A percentile compares a stretch with the other conserved stretches of the same genome.
Conservation (phyloP, 177 flowering plant genomes). For the Vitis hybrid region DNA sequence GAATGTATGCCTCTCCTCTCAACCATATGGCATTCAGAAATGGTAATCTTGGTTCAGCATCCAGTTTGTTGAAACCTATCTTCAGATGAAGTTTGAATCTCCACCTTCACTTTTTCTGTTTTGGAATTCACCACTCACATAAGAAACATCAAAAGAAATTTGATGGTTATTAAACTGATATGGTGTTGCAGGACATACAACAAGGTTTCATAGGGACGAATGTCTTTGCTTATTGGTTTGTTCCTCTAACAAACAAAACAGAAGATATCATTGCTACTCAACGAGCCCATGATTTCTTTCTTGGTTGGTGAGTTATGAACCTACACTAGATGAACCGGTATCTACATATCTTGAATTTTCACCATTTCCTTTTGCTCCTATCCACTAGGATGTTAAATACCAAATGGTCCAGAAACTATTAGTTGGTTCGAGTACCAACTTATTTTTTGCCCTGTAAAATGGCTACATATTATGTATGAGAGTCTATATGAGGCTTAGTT, state of each 20-base stretch:
- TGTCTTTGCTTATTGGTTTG: constrained; percentile 24
- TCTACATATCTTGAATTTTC: too few species aligned
- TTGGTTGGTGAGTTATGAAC: constrained; percentile 51
- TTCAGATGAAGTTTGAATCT: constrained; percentile 43
- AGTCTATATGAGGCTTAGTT: background rate
- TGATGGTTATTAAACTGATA: background rate
- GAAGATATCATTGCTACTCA: constrained; percentile 53
- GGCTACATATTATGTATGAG: background rate
- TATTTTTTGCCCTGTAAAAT: background rate
- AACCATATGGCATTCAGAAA: too few species aligned
- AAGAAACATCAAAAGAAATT: background rate
- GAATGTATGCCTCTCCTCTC: background rate
- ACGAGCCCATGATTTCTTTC: constrained; percentile 49
- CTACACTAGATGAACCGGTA: too few species aligned
- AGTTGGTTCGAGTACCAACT: too few species aligned
- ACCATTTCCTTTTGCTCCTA: background rate
- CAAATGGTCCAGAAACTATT: too few species aligned
- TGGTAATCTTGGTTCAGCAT: too few species aligned
- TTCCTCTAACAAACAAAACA: constrained; percentile 42
- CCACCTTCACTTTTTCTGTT: background rate
- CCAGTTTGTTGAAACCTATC: too few species aligned
- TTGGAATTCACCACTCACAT: too few species aligned
- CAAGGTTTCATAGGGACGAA: constrained; percentile 55
- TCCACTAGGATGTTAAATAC: background rate
- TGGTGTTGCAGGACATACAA: constrained; percentile 50